A percentile compares a stretch with the other conserved stretches of the same genome.
These are phyloP conservation scores for Erodium trifolium DNA, from an alignment of 441 rosid species.

Conservation along the genomic window DNA sequence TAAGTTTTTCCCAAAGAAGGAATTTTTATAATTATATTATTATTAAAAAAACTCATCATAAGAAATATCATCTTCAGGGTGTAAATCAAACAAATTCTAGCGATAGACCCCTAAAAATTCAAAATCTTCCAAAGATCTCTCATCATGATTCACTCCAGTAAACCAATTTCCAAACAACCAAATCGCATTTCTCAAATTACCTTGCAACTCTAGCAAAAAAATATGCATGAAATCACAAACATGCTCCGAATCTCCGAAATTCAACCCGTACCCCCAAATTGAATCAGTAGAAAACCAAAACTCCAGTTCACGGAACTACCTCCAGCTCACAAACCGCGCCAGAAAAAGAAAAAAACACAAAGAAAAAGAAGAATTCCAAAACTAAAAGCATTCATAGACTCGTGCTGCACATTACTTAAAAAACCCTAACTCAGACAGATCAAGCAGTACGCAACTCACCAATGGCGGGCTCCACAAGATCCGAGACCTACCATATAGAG, in stretches of 20 bases:
- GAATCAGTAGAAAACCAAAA: slow-evolving; percentile 10
- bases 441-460: slow-evolving; percentile 34
- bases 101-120: background rate
- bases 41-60: background rate
- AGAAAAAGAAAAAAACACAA: background rate
- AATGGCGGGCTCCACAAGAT: slow-evolving; percentile 20
- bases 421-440: slow-evolving; percentile 47
- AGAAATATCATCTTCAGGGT: slow-evolving; percentile 2
- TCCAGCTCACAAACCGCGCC: background rate
- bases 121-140: background rate
- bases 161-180: background rate
- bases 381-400: background rate
- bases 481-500: slow-evolving; percentile 20
- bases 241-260: slow-evolving; percentile 1
- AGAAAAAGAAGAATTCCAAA: no score
- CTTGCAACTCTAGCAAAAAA: background rate
- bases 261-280: slow-evolving; percentile 6
- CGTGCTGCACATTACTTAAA: background rate
- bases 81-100: background rate
- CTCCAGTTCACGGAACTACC: background rate
- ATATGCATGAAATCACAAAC: background rate
- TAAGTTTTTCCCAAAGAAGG: background rate
- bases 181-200: background rate
- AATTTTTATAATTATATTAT: background rate
- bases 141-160: background rate